A percentile compares a stretch with the other conserved stretches of the same genome.
Conservation (phyloP, 192 early-diverging fungal species). For the Mortierella hygrophila region DNA sequence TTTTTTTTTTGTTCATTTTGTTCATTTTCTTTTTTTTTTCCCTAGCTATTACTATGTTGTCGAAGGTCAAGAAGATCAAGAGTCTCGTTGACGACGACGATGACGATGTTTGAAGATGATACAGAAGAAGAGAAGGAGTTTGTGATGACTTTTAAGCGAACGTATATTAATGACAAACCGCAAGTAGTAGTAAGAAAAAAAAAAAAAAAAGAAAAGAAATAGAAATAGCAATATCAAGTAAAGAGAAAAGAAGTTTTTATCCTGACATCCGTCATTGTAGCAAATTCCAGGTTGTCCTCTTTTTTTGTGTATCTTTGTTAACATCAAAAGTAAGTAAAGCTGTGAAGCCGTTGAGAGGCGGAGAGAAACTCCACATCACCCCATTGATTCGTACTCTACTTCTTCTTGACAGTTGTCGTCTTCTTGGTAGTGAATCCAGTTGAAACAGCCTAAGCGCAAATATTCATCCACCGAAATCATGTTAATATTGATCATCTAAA, state of each 20-base stretch:
- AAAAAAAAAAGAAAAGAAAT: neutral
- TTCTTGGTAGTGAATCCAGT: slow-evolving; percentile 37
- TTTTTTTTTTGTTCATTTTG: slow-evolving; percentile 10
- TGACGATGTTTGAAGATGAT: slow-evolving; percentile 29
- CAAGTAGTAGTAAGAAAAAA: neutral
- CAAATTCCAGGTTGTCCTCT: too few species aligned
- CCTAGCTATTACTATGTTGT: slow-evolving; percentile 77
- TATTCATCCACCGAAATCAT: neutral
- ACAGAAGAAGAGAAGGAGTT: neutral
- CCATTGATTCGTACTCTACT: slow-evolving; percentile 9
- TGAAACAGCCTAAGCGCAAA: slow-evolving; percentile 16
- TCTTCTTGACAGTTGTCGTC: slow-evolving; percentile 46
- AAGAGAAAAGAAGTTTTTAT: neutral
- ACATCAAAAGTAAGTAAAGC: neutral
- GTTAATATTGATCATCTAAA: neutral
- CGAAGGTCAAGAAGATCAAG: slow-evolving; percentile 89
- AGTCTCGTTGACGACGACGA: slow-evolving; percentile 85
- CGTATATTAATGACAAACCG: neutral
- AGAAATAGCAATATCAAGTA: slow-evolving; percentile 11
- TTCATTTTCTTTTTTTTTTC: slow-evolving; percentile 12
- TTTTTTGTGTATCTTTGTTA: too few species aligned
- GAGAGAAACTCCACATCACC: neutral
- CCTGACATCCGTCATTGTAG: neutral
- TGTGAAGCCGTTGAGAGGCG: neutral
- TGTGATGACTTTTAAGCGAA: neutral